phyloP scores from a whole-genome alignment of 2,329 filamentous ascomycete genomes.

The Stagonosporopsis vannaccii region DNA sequence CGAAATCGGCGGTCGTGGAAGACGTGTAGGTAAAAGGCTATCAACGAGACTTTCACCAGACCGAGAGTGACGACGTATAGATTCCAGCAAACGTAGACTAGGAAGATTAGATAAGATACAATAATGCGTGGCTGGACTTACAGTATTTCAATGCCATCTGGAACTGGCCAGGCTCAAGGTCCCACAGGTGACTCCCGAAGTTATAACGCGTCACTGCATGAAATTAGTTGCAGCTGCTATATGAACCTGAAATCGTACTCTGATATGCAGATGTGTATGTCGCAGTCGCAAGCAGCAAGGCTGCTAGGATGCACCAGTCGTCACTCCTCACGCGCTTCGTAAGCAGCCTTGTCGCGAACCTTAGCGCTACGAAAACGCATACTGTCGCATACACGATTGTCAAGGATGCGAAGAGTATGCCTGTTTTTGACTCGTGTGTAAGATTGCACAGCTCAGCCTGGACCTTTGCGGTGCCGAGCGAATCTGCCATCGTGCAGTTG shows the following conservation, averaged over 20 bases:
- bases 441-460: constrained; percentile 32
- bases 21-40: constrained; percentile 37
- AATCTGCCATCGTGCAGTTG: constrained; percentile 34
- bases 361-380: constrained; percentile 20
- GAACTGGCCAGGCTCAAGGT: constrained; percentile 6
- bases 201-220: constrained; percentile 28
- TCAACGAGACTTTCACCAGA: constrained; percentile 29
- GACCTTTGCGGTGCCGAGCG: constrained; percentile 27
- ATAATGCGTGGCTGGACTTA: neutral
- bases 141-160: constrained; percentile 3
- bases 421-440: constrained; percentile 22
- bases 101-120: neutral
- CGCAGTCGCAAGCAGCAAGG: constrained; percentile 26
- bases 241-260: constrained; percentile 22
- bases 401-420: constrained; percentile 16
- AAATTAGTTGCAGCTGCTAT: constrained; percentile 4
- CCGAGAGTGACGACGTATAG: constrained; percentile 28
- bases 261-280: constrained; percentile 28
- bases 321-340: constrained; percentile 26
- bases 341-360: constrained; percentile 25
- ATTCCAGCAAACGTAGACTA: constrained; percentile 30
- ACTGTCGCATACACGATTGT: constrained; percentile 24
- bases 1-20: constrained; percentile 28
- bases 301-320: constrained; percentile 29
- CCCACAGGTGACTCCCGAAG: constrained; percentile 32